These are phyloP conservation scores for Phytopythium ostracodes DNA, from an alignment of 352 stramenopile species.

Conservation along the genomic window DNA sequence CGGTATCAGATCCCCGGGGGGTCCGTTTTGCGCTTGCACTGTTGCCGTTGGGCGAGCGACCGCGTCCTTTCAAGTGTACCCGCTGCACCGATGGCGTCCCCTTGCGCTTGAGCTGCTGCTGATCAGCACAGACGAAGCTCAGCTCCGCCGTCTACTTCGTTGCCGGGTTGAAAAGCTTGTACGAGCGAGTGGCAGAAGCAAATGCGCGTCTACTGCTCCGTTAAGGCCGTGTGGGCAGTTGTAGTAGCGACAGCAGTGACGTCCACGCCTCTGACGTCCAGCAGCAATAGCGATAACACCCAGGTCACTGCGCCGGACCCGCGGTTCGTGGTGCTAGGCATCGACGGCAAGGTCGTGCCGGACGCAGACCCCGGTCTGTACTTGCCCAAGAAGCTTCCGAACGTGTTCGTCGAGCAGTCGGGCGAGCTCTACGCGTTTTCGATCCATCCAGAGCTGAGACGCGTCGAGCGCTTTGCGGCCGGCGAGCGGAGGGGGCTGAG, in stretches of 20 bases:
- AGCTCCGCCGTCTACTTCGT: neutral
- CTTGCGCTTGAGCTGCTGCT: neutral
- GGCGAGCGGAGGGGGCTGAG: neutral
- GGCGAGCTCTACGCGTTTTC: neutral
- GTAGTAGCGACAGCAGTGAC: neutral
- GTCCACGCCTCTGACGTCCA: slow-evolving; percentile 8
- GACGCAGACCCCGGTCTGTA: slow-evolving; percentile 29
- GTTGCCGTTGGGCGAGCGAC: neutral
- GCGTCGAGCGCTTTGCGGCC: neutral
- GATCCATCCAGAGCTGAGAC: neutral
- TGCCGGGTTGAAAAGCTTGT: neutral
- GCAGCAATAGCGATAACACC: slow-evolving; percentile 9
- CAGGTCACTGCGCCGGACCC: slow-evolving; percentile 10
- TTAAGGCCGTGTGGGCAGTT: neutral
- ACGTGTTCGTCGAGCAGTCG: neutral
- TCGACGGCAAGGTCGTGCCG: slow-evolving; percentile 26
- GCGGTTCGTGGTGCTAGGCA: slow-evolving; percentile 30
- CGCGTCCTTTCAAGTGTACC: neutral
- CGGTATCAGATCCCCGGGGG: neutral
- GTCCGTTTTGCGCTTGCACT: neutral
- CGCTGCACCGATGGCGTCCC: neutral
- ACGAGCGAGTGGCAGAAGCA: neutral
- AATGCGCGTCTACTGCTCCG: neutral
- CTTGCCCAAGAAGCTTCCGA: slow-evolving; percentile 14
- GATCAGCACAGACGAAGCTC: neutral